A percentile compares a stretch with the other conserved stretches of the same genome.
Conservation (phyloP, 1,284 basidiomycete genomes). For the Hemileia vastatrix region DNA sequence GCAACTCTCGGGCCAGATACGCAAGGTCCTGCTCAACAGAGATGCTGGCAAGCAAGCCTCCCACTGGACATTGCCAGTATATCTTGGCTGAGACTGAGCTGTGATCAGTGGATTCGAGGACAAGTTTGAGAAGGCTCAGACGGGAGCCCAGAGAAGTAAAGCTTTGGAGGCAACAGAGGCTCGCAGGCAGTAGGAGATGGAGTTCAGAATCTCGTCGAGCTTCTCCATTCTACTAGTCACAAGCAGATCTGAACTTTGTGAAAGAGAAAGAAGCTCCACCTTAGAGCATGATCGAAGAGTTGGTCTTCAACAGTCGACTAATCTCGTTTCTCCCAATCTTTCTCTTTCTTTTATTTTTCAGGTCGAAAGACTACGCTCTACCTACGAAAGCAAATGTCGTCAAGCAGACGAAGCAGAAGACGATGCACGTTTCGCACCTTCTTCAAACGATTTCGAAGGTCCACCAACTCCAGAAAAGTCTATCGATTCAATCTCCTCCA, state of each 20-base stretch:
- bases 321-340: not conserved
- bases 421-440: constrained; percentile 38
- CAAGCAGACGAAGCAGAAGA: constrained; percentile 42
- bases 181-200: too few species aligned
- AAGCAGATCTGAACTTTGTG: not conserved
- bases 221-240: not conserved
- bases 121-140: too few species aligned
- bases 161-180: too few species aligned
- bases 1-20: too few species aligned
- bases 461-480: not conserved
- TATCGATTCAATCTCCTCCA: not conserved
- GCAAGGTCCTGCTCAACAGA: too few species aligned
- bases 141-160: too few species aligned
- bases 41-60: too few species aligned
- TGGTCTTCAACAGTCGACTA: not conserved
- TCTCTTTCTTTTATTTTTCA: too few species aligned
- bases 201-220: too few species aligned
- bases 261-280: not conserved
- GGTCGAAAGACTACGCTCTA: constrained; percentile 32
- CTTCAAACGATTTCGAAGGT: not conserved
- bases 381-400: constrained; percentile 39
- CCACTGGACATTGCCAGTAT: too few species aligned
- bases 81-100: too few species aligned
- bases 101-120: too few species aligned
- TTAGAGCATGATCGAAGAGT: not conserved